Evolutionary conservation across 495 filamentous ascomycete genomes (phyloP), one percentile per base, ranked within the genome.

Genomic region (Pseudoneurospora amorphoporcata): DNA sequence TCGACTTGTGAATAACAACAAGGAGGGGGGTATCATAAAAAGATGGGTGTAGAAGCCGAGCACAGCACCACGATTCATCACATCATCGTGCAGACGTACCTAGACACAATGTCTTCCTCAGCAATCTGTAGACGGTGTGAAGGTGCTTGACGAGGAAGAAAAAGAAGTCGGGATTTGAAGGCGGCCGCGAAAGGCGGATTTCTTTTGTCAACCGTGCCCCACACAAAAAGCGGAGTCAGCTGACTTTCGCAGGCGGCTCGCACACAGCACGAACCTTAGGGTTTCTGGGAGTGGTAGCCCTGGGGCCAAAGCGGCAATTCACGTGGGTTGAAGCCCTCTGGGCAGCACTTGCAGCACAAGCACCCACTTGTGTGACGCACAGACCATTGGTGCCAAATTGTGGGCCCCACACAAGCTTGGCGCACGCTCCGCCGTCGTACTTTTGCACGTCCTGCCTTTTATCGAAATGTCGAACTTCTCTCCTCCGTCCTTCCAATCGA

Each of bases 31-130:
- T 69, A 80, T 80, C 72, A 78, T 76, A 71, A 77, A 77, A 65
- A 37, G 68, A 69, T 47, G 71, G 69, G 40, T 32, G 39, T n/a
- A 77, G 73, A 73, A 65, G 70, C 58, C n/a, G 74, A 74, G 70
- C 70, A 76, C 47, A 72, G 43, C 71, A 70, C 71, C 53, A 65
- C 53, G 53, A 65, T 65, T 65, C 70, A 75, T 79, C 77, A 72
- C 77, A 77, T 76, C 77, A 79, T 79, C 77, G 68, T 77, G 71
- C 76, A 80, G 74, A 86, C 85, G 72, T 87, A 86, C 86, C 86
- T 87, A 86, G 86, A 87, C 85, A 87, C 82, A 80, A 75, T 79
- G 77, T 78, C 77, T 82, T 87, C 86, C 85, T 88, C 81, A 87
- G 85, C 85, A 85, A 84, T 80, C 83, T 79, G 80, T 75, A 82